Conservation (phyloP, 129 eudicot genomes). For the Artemisia annua region DNA sequence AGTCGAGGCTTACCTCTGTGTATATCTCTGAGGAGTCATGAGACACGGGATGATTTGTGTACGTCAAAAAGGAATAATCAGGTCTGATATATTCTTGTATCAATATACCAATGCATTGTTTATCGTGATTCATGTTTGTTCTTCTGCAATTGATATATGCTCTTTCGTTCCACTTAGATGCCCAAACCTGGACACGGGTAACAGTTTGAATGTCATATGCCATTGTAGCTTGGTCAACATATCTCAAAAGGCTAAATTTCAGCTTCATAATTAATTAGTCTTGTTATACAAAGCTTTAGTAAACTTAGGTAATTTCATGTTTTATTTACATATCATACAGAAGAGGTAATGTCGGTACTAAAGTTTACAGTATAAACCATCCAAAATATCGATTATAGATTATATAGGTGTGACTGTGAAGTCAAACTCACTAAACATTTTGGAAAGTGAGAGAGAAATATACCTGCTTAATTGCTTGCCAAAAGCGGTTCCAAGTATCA, state of each 20-base stretch:
- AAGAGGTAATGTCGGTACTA: too few species aligned
- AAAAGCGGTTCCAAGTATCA: slow-evolving; percentile 45
- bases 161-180: slow-evolving; percentile 61
- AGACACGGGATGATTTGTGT: slow-evolving; percentile 53
- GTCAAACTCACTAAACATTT: neutral
- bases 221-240: neutral
- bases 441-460: neutral
- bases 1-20: slow-evolving; percentile 34
- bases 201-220: slow-evolving; percentile 10
- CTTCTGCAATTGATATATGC: slow-evolving; percentile 43
- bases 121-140: slow-evolving; percentile 22
- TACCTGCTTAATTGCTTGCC: slow-evolving; percentile 52
- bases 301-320: neutral
- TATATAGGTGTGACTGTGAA: neutral
- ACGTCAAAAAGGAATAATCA: slow-evolving; percentile 50
- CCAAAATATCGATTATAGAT: too few species aligned
- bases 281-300: neutral
- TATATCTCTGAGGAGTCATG: slow-evolving; percentile 47
- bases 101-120: slow-evolving; percentile 41
- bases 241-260: neutral
- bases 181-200: slow-evolving; percentile 41
- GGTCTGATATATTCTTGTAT: slow-evolving; percentile 50
- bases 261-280: neutral
- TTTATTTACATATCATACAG: neutral
- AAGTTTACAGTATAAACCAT: too few species aligned